Evolutionary conservation across 257 asterid species (phyloP), one percentile per base, ranked within the genome.

Genomic region (Mitragyna speciosa): DNA sequence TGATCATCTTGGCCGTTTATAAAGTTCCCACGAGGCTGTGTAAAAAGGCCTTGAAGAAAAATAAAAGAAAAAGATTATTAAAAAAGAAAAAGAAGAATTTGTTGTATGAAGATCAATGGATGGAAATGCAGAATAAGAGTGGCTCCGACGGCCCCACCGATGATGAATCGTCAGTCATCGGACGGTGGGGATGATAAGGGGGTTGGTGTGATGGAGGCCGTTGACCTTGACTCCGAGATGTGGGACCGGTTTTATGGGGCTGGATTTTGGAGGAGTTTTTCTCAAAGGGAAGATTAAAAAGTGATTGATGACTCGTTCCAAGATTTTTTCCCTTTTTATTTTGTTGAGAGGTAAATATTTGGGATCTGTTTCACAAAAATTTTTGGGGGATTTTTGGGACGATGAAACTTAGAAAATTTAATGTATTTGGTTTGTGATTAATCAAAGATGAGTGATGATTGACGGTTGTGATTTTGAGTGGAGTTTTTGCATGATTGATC

Each of bases 191-290:
- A 59, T 17, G 59, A 39, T 12, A 88, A 85, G 12, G 87, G 81
- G 19, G 70, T 84, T 11, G 88, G 88, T 78, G 79, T 52, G 19
- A 33, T 71, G 36, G 84, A 78, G 30, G 78, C 65, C 47, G 83
- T 66, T 20, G 83, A 67, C 28, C 71, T 82, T 67, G 98, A 94
- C 83, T 86, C 87, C 82, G 92, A 91, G 45, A 91, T 94, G 97
- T 88, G 91, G 89, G 96, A 88, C 36, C 86, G 84, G 70, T 91
- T 94, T 80, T 84, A 90, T 74, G 87, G 91, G 81, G 84, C 93
- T 48, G 98, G 98, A 9, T 94, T 94, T 75, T 94, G 98, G 98
- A 82, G 97, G 84, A 89, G 93, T 51, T 80, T 87, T 3, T 94
- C 97, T 4, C 89, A 88, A 78, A 91, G 92, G 65, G 90, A 78